Evolutionary conservation across 176 grass and related monocot species (phyloP).

Genomic region (Eremochloa ophiuroides): DNA sequence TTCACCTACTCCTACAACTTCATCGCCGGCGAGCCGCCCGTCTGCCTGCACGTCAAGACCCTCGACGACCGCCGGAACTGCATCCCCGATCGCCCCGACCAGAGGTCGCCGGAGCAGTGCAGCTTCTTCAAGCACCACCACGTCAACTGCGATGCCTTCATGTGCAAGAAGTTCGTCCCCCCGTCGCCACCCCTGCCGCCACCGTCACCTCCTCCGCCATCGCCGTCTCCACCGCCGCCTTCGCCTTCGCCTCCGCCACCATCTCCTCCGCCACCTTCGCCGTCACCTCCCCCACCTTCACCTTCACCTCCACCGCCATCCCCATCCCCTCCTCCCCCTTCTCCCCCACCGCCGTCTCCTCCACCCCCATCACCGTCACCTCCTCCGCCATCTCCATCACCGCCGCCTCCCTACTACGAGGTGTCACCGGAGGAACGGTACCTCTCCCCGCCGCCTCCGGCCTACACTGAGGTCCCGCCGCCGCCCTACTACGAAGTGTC

Average conservation of each 20-base stretch:
- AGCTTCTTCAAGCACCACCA: slow-evolving; percentile 39
- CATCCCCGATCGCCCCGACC: slow-evolving; percentile 45
- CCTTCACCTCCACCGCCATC: neutral
- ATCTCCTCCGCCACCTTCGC: neutral
- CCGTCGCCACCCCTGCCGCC: slow-evolving; percentile 48
- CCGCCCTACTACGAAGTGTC: slow-evolving; percentile 33
- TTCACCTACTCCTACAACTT: slow-evolving; percentile 82
- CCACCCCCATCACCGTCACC: slow-evolving; percentile 18
- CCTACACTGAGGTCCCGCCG: slow-evolving; percentile 11
- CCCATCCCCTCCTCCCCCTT: slow-evolving; percentile 8
- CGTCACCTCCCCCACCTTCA: neutral
- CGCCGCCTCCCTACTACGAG: slow-evolving; percentile 36
- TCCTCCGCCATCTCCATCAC: slow-evolving; percentile 13
- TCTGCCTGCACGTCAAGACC: slow-evolving; percentile 43
- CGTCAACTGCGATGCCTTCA: slow-evolving; percentile 66
- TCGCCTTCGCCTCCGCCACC: neutral
- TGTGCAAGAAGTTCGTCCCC: slow-evolving; percentile 60
- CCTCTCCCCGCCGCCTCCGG: slow-evolving; percentile 17
- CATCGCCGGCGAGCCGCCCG: slow-evolving; percentile 58
- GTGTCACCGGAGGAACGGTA: slow-evolving; percentile 30
- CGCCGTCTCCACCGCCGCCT: neutral
- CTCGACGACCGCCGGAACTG: slow-evolving; percentile 57
- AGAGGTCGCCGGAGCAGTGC: slow-evolving; percentile 66
- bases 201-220: slow-evolving; percentile 9
- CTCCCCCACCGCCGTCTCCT: slow-evolving; percentile 2